Evolutionary conservation across 371 early-diverging fungal genomes (phyloP).

Genomic region (Lichtheimia ramosa): DNA sequence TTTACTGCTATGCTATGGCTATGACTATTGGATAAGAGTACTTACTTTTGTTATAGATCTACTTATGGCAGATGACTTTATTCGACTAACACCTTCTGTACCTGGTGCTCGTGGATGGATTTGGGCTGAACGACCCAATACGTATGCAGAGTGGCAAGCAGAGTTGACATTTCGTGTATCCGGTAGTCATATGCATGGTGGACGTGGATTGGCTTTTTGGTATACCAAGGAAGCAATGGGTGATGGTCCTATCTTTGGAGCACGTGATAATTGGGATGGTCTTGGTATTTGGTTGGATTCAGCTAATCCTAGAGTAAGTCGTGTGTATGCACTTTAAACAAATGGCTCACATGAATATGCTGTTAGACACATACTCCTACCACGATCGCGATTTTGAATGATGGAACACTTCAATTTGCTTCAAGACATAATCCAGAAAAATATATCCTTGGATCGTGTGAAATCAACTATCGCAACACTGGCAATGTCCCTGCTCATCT

Average conservation of each 20-base stretch:
- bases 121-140: constrained; percentile 69
- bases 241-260: constrained; percentile 75
- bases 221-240: constrained; percentile 64
- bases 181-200: constrained; percentile 70
- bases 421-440: constrained; percentile 45
- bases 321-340: background rate
- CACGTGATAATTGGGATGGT: constrained; percentile 71
- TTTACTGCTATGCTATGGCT: background rate
- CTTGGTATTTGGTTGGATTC: constrained; percentile 73
- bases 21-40: background rate
- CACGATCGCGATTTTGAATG: constrained; percentile 71
- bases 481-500: constrained; percentile 53
- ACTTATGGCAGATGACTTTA: constrained; percentile 54
- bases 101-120: constrained; percentile 66
- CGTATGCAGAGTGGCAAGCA: constrained; percentile 76
- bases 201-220: constrained; percentile 89
- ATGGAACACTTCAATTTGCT: constrained; percentile 57
- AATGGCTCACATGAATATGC: background rate
- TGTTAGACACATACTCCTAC: constrained; percentile 56
- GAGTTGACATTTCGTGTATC: constrained; percentile 64
- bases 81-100: constrained; percentile 72
- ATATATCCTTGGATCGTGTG: constrained; percentile 64
- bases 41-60: constrained; percentile 46
- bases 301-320: constrained; percentile 54
- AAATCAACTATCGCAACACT: constrained; percentile 74